Base-by-base conservation (phyloP, 1,284 basidiomycete species). In the Cryptococcus sp. region DNA sequence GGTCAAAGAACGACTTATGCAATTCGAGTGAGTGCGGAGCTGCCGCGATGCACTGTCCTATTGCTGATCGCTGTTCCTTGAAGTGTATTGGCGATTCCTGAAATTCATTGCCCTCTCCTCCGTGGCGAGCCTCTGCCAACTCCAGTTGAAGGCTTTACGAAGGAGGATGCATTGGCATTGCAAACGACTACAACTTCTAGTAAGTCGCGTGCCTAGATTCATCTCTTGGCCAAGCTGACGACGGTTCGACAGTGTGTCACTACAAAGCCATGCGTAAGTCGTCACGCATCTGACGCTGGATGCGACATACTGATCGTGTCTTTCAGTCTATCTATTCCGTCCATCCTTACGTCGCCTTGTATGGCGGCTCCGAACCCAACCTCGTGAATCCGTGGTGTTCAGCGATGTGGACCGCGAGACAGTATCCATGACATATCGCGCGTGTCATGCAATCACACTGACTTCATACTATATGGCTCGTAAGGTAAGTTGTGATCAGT, bases 191-290 rank as follows among this genome's bases (percentile, higher is more conserved):
- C 71, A 22, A 69, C 62, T 13, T 70, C 67, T 8, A 61, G 59
- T 65, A 35, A 62, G 59, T 58, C 17, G 2, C 10, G 15, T 27
- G 42, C 8, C 42, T 45, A 8, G 42, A 22, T 45, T n/a, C 5
- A 45, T 45, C 42, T 45, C 4, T 19, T 6, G 10, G 42, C 13
- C 2, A 13, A 35, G 31, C 31, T 35, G 8, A 35, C 13, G 31
- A 22, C 31, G n/a, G 55, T 23, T 4, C 38, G 45, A 44, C 61
- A 56, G 64, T 74, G 68, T 68, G 68, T 44, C 70, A 74, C 50
- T 75, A 66, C 62, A 75, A 75, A 61, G 68, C 67, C 19, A 65
- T 68, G 62, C 46, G 70, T 72, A 54, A 62, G 69, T 69, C 7
- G n/a, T n/a, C 22, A 11, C 42, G 22, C 39, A n/a, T 50, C 10